Evolutionary conservation across 257 asterid genomes (phyloP), one percentile per base, ranked within the genome.

Genomic region (Nyctanthes arbortristis): DNA sequence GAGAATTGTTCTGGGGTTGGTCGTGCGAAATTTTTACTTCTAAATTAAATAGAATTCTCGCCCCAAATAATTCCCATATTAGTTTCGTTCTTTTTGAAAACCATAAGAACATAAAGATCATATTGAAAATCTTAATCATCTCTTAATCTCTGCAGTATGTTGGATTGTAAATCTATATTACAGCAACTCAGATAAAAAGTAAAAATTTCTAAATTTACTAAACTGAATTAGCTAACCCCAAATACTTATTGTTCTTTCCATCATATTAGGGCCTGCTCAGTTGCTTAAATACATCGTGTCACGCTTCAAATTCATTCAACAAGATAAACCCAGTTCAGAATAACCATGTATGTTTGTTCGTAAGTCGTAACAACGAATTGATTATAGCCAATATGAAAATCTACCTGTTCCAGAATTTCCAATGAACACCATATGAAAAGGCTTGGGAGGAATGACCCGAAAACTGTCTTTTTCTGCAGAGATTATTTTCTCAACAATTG

Each of bases 401-500:
- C 2, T 66, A 85, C 88, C 88, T 39, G 88, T 82, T 66, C 88
- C 88, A 66, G 35, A 39, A 45, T 73, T 80, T 57, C 88, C 88
- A 20, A 85, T 39, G 76, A 85, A 82, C 72, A 76, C 84, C 88
- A 85, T 80, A 40, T 85, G 86, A 65, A 82, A 80, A 76, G 81
- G 87, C 58, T 82, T 80, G 24, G 90, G 90, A 43, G 88, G 88
- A 29, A 76, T 69, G 76, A 85, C 84, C 70, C 75, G 79, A 64
- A 70, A 64, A 35, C 90, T 84, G 68, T 78, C 75, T 71, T 76
- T 77, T 70, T 83, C 78, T 0, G 82, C 86, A 28, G 47, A 75
- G 18, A 71, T 49, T 64, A 82, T 85, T 60, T 78, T 80, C 29
- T 69, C 73, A 22, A 85, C 69, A 54, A 85, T 76, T 4, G 75